A percentile compares a stretch with the other conserved stretches of the same genome.
phyloP scores from a whole-genome alignment of 1,139 yeast genomes.

The Blastobotrys raffinosifermentans region DNA sequence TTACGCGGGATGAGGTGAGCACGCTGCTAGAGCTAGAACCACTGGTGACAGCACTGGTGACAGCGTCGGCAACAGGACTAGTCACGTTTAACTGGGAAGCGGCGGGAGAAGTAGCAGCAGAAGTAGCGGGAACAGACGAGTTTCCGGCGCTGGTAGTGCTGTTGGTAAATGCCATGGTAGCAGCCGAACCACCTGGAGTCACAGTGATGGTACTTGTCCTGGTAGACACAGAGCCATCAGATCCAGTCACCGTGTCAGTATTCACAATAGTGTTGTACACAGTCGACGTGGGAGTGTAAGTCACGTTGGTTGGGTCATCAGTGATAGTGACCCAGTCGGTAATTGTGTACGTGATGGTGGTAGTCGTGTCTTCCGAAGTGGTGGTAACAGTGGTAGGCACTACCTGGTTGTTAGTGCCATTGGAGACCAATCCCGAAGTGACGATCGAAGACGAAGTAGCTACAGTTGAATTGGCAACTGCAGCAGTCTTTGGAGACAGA shows the following conservation, averaged over 20 bases:
- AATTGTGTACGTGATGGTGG: constrained; percentile 18
- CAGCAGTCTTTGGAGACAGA: constrained; percentile 5
- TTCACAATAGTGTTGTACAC: constrained; percentile 22
- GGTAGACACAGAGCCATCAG: constrained; percentile 16
- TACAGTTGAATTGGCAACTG: constrained; percentile 4
- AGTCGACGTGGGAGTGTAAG: constrained; percentile 18
- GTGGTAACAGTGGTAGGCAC: constrained; percentile 21
- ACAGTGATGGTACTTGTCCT: constrained; percentile 20
- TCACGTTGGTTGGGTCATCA: constrained; percentile 21
- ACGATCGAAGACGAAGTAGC: constrained; percentile 17
- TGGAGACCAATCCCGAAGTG: constrained; percentile 20
- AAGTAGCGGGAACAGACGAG: constrained; percentile 4
- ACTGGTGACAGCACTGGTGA: constrained; percentile 1
- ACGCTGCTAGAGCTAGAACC: background rate
- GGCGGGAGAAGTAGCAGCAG: constrained; percentile 5
- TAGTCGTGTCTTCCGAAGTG: constrained; percentile 22
- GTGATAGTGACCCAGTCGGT: constrained; percentile 12
- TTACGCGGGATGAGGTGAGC: background rate
- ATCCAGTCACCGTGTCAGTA: constrained; percentile 26
- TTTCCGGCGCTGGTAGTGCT: constrained; percentile 4
- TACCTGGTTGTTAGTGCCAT: no score
- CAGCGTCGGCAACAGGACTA: constrained; percentile 4
- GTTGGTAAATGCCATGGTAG: no score
- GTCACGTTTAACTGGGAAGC: background rate
- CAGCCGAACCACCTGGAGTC: constrained; percentile 9